Evolutionary conservation across 306 rosid genomes (phyloP).

Genomic region (Pterocarpus macrocarpus): DNA sequence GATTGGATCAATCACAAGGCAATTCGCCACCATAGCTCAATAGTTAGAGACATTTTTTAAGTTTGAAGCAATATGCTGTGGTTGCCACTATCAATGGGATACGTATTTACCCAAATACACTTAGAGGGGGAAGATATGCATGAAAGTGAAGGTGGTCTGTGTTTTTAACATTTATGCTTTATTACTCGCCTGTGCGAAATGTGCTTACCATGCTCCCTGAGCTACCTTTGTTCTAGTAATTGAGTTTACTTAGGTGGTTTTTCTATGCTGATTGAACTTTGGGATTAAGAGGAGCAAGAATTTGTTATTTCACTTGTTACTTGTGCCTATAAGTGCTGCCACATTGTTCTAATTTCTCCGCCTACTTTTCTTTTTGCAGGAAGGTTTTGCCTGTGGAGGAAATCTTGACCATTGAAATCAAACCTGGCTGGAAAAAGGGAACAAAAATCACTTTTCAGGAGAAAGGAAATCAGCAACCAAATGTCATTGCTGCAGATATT

Average conservation of each 20-base stretch:
- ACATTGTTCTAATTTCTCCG: constrained; percentile 18
- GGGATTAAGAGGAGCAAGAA: background rate
- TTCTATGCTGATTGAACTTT: background rate
- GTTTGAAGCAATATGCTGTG: background rate
- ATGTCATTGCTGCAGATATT: constrained; percentile 78
- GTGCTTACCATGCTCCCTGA: background rate
- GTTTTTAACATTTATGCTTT: constrained; percentile 5
- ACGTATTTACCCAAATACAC: background rate
- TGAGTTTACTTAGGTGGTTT: background rate
- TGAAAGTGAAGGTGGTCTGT: background rate
- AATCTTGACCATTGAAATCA: constrained; percentile 79
- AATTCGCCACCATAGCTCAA: background rate
- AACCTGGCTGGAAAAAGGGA: constrained; percentile 98
- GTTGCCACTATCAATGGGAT: constrained; percentile 7
- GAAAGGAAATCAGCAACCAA: constrained; percentile 83
- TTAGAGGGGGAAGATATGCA: background rate
- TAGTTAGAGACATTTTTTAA: background rate
- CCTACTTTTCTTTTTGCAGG: constrained; percentile 52
- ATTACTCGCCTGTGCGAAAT: background rate
- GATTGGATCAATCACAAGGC: background rate
- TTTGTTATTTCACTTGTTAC: constrained; percentile 10
- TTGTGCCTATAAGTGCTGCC: background rate
- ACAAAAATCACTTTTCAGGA: constrained; percentile 91
- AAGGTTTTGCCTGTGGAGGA: constrained; percentile 77
- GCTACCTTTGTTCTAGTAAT: constrained; percentile 2